Evolutionary conservation across 2,329 filamentous ascomycete genomes (phyloP), one percentile per base, ranked within the genome.

Genomic region (Penicillium sclerotiorum): DNA sequence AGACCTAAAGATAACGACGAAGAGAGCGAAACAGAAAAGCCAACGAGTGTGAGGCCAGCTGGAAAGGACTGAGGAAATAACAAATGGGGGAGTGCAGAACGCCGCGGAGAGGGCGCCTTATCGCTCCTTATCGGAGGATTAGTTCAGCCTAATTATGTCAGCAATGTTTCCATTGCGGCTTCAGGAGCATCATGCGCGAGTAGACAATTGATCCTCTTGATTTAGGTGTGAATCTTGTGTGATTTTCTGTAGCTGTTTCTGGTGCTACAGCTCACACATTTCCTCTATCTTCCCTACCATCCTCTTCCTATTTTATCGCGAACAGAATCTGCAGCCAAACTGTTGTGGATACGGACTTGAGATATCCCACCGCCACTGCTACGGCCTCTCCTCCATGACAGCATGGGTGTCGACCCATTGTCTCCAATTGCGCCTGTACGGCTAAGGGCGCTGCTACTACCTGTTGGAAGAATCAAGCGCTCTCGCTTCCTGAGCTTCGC

Each of bases 391-490:
- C 62, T 69, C 67, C 62, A 79, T 78, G 76, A 73, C 79, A 87
- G 75, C 69, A 95, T 95, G 91, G 87, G 83, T 77, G 81, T 89
- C 75, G 93, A 96, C 79, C 86, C 89, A 73, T 84, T 96, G 71
- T 88, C 92, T 71, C 91, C 93, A 73, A 85, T 92, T 77, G 89
- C 92, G 73, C 91, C 91, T 69, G 93, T 91, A 76, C 88, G 89
- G 80, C 85, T 97, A 68, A 89, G 89, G 77, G 90, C 88, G 56
- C 83, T 96, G 62, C 82, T 96, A 52, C 78, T 97, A 54, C 94
- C 94, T 47, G 80, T 95, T 59, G 93, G 93, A 45, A 87, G 84
- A 67, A 94, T 97, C 70, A 92, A 86, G 69, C 84, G 86, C 53
- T 86, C 88, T 45, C 84, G 89, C 52, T 97, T 96, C 72, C 74